Evolutionary conservation across 2,329 filamentous ascomycete species (phyloP).

Genomic region (Zarea fungicola): DNA sequence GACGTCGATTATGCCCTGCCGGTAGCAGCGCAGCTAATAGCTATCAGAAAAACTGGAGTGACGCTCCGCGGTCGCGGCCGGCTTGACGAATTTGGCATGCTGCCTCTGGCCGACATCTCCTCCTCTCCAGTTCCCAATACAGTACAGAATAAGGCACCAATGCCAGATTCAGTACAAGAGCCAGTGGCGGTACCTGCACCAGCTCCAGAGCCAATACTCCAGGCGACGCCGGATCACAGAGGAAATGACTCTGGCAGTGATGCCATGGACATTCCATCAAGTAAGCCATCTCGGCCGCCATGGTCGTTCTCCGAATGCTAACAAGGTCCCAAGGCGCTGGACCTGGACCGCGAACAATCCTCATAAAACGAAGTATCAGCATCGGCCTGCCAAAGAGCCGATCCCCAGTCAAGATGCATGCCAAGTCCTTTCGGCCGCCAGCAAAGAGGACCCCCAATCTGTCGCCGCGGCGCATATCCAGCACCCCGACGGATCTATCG

Average conservation of each 20-base stretch:
- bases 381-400: constrained; percentile 36
- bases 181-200: background rate
- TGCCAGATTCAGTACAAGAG: background rate
- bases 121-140: constrained; percentile 63
- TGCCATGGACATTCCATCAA: constrained; percentile 50
- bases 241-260: constrained; percentile 30
- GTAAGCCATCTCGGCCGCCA: constrained; percentile 28
- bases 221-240: constrained; percentile 18
- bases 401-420: constrained; percentile 60
- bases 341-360: constrained; percentile 48
- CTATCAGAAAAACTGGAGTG: constrained; percentile 77
- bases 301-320: constrained; percentile 14
- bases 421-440: constrained; percentile 42
- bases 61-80: constrained; percentile 70
- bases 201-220: background rate
- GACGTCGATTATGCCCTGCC: background rate
- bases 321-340: constrained; percentile 38
- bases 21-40: constrained; percentile 6
- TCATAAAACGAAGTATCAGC: constrained; percentile 40
- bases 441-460: constrained; percentile 57
- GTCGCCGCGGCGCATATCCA: constrained; percentile 42
- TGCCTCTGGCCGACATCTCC: constrained; percentile 80
- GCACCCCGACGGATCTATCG: too few relatives aligned
- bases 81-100: constrained; percentile 88
- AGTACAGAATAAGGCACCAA: constrained; percentile 12